Percentiles rank a stretch among this genome's conserved stretches.
Evolutionary conservation across 202 grass and related monocot genomes (phyloP).

Genomic region (Saccharum hybrid): DNA sequence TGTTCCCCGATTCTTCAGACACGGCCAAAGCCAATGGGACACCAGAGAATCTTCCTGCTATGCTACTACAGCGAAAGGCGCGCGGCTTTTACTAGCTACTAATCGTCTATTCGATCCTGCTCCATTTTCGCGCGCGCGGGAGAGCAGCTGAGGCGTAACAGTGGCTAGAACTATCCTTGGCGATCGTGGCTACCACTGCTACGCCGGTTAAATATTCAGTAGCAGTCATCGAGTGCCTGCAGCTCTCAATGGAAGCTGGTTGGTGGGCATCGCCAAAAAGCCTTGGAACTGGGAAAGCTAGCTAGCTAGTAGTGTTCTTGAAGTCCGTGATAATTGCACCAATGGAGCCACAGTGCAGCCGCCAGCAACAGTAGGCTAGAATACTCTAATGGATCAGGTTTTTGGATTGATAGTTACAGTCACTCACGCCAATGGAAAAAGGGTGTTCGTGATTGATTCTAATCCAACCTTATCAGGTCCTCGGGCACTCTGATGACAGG

Average conservation of each 20-base stretch:
- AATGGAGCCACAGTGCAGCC: constrained; percentile 24
- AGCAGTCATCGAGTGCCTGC: background rate
- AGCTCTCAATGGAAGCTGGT: background rate
- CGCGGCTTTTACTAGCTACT: constrained; percentile 8
- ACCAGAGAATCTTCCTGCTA: background rate
- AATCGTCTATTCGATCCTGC: background rate
- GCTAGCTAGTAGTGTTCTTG: constrained; percentile 1
- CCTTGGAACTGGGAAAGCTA: background rate
- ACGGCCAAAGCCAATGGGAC: constrained; percentile 5
- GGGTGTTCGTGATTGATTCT: background rate
- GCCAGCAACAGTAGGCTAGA: constrained; percentile 24
- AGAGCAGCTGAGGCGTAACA: background rate
- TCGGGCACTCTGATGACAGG: background rate
- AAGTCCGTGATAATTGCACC: background rate
- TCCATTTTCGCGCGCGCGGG: constrained; percentile 18
- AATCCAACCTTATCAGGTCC: background rate
- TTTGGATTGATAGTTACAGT: constrained; percentile 17
- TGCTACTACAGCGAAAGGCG: constrained; percentile 14
- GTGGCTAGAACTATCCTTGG: no score
- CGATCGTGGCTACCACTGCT: background rate
- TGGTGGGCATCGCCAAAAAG: constrained; percentile 10
- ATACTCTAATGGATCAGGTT: background rate
- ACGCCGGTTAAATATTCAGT: constrained; percentile 26
- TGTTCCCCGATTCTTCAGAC: background rate
- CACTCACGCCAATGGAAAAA: background rate